Base-by-base conservation (phyloP, 768 basidiomycete genomes). In the Piloderma croceum region DNA sequence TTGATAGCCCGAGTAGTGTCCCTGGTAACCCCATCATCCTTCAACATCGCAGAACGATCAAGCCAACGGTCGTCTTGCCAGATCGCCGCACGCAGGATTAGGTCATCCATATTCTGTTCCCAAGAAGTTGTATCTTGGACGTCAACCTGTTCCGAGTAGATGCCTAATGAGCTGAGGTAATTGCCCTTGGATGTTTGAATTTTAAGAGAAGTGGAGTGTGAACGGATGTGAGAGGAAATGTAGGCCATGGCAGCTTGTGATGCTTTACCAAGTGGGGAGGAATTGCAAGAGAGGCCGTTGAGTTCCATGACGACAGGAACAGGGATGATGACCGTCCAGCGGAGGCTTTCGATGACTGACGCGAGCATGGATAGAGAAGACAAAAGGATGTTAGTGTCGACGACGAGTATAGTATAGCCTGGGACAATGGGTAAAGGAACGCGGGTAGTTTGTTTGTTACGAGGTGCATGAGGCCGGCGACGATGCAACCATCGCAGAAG, bases 231-330 rank as follows among this genome's bases (percentile, higher is more conserved):
- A 1, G 77, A 67, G 3, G 82, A 76, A 50, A 97, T 76, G 53
- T 90, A 96, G 0, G 69, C 47, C 43, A 96, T 67, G 0, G 92
- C 89, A 9, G 70, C 67, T 25, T 70, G 67, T 0, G 96, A 92
- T 0, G 87, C 79, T 34, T 78, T 73, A 29, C 83, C 89, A 18
- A 97, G 81, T 0, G 74, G 60, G 0, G 74, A 62, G 3, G 66
- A 44, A 48, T 86, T 83, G 42, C 67, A 61, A 1, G 76, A 71
- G 6, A 98, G 78, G n/a, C 92, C 91, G 49, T 99, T 94, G 6
- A 99, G 81, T 52, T 99, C 96, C 73, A 93, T 97, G 56, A 98
- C 76, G 46, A 96, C 94, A 0, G 92, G 93, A 3, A 98, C 75
- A 4, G 96, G 96, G 0, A 99, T 68, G 43, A 99, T 70, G 34